phyloP scores from a whole-genome alignment of 306 rosid species.

The Vicia villosa region DNA sequence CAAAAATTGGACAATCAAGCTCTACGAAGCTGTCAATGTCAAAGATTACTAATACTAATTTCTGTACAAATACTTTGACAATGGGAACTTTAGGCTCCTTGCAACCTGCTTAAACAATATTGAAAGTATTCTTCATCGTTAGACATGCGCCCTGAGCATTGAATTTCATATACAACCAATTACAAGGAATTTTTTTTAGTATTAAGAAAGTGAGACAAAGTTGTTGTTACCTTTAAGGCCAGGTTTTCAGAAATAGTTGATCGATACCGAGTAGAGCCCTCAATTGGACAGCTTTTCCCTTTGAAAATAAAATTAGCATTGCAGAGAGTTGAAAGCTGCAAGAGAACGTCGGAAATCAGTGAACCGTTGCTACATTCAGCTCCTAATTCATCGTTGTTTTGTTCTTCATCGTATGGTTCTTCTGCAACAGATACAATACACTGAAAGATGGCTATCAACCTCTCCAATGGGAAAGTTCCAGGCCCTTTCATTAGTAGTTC shows the following conservation, averaged over 20 bases:
- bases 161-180: background rate
- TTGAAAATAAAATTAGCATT: slow-evolving; percentile 79
- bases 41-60: too few relatives aligned
- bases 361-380: slow-evolving; percentile 47
- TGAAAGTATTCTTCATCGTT: background rate
- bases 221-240: slow-evolving; percentile 67
- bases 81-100: slow-evolving; percentile 87
- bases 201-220: slow-evolving; percentile 15
- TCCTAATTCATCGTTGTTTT: slow-evolving; percentile 47
- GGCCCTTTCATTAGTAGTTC: slow-evolving; percentile 89
- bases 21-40: slow-evolving; percentile 25
- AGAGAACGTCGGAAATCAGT: slow-evolving; percentile 82
- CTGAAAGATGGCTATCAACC: slow-evolving; percentile 92
- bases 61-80: slow-evolving; percentile 82
- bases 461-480: slow-evolving; percentile 92
- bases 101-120: slow-evolving; percentile 66
- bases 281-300: slow-evolving; percentile 87
- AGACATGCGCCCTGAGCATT: background rate
- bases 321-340: slow-evolving; percentile 88
- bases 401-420: slow-evolving; percentile 56
- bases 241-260: slow-evolving; percentile 74
- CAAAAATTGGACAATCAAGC: background rate
- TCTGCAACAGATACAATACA: slow-evolving; percentile 77
- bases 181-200: background rate
- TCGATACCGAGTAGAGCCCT: slow-evolving; percentile 82